A percentile compares a stretch with the other conserved stretches of the same genome.
Evolutionary conservation across 495 filamentous ascomycete species (phyloP).

Genomic region (Hyaloscypha variabilis): DNA sequence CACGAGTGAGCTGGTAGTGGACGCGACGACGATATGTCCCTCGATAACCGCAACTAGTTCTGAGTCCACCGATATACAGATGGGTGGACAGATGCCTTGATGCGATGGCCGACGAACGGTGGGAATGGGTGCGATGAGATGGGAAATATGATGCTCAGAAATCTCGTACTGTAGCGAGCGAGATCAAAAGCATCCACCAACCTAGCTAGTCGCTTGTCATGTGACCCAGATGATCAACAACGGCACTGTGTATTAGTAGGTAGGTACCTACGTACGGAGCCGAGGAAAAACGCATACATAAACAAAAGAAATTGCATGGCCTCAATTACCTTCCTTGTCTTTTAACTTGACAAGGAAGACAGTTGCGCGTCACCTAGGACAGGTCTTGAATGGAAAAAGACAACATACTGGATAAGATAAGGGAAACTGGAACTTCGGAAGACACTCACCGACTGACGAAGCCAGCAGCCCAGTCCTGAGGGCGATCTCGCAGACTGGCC

Average conservation of each 20-base stretch:
- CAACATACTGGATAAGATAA: not conserved
- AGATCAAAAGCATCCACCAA: constrained; percentile 9
- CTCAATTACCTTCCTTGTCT: too few relatives aligned
- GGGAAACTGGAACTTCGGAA: too few relatives aligned
- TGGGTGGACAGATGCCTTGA: constrained; percentile 28
- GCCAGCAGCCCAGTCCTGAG: not conserved
- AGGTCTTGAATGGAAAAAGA: constrained; percentile 24
- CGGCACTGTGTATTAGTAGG: not conserved
- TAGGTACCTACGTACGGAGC: too few relatives aligned
- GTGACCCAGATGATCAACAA: not conserved
- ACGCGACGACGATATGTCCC: constrained; percentile 23
- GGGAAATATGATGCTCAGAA: constrained; percentile 7
- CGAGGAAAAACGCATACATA: too few relatives aligned
- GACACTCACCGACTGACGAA: not conserved
- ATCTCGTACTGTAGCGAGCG: constrained; percentile 2
- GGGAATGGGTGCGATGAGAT: constrained; percentile 17
- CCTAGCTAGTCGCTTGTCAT: constrained; percentile 13
- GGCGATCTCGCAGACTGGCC: not conserved
- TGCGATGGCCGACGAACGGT: constrained; percentile 17
- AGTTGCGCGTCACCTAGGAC: constrained; percentile 6
- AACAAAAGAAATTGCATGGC: too few relatives aligned
- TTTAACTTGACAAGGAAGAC: not conserved
- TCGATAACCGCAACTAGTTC: constrained; percentile 20
- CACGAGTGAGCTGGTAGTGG: not conserved
- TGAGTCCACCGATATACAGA: constrained; percentile 4